Conservation (phyloP, 2,329 filamentous ascomycete species). For the Zasmidium angulare region DNA sequence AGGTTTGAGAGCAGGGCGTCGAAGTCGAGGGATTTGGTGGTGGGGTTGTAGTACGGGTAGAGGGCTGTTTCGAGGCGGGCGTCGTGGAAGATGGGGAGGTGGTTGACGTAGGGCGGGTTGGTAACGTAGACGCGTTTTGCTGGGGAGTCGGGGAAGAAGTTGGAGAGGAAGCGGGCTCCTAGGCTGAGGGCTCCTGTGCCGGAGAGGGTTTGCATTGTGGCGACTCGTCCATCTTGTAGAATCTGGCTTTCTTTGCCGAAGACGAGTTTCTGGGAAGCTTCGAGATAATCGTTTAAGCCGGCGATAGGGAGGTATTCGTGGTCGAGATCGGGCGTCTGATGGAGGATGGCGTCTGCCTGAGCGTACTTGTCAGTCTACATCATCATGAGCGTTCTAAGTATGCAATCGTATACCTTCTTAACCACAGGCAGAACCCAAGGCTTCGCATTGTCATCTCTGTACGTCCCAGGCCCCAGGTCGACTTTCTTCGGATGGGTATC, state of each 20-base stretch:
- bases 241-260: slow-evolving; percentile 78
- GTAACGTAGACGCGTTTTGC: slow-evolving; percentile 94
- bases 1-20: slow-evolving; percentile 86
- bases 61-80: slow-evolving; percentile 84
- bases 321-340: slow-evolving; percentile 60
- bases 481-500: slow-evolving; percentile 92
- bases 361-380: no score
- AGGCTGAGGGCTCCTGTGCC: slow-evolving; percentile 94
- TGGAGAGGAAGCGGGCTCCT: slow-evolving; percentile 85
- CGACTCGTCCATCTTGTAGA: slow-evolving; percentile 71
- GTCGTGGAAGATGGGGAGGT: slow-evolving; percentile 92
- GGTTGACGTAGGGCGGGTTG: slow-evolving; percentile 94
- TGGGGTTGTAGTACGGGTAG: slow-evolving; percentile 98
- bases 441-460: slow-evolving; percentile 96
- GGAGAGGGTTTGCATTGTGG: slow-evolving; percentile 95
- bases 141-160: slow-evolving; percentile 73
- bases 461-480: slow-evolving; percentile 95
- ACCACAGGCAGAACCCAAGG: slow-evolving; percentile 96
- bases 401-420: no score
- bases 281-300: slow-evolving; percentile 88
- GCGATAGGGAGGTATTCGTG: slow-evolving; percentile 98
- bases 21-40: slow-evolving; percentile 87
- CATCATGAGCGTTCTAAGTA: no score
- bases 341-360: not conserved
- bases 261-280: slow-evolving; percentile 82